Conservation (phyloP, 192 early-diverging fungal genomes). For the Coemansia sp. region DNA sequence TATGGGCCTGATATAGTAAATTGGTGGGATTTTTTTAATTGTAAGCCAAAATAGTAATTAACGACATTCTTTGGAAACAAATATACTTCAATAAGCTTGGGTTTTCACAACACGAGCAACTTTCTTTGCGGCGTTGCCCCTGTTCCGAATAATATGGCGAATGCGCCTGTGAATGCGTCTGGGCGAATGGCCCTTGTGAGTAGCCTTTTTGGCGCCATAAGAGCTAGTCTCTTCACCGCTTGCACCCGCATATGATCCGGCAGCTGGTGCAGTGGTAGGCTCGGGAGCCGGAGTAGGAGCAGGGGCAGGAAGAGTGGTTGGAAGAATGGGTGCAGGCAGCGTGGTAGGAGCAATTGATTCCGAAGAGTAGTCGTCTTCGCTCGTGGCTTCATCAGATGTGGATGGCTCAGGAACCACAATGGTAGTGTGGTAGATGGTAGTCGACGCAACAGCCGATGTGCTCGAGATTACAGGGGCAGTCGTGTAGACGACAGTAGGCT, state of each 20-base stretch:
- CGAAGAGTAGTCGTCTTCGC: not conserved
- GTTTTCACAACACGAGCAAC: not conserved
- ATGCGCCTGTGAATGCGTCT: slow-evolving; percentile 20
- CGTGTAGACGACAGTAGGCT: not conserved
- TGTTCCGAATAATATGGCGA: slow-evolving; percentile 9
- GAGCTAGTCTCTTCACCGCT: no score
- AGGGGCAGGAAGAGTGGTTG: no score
- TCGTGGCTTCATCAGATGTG: not conserved
- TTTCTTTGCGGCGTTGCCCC: not conserved
- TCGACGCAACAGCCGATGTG: not conserved
- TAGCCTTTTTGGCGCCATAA: not conserved
- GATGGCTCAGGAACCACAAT: not conserved
- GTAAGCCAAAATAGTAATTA: no score
- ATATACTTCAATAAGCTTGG: not conserved
- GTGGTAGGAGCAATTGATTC: not conserved
- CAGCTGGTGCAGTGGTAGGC: not conserved
- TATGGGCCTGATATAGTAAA: no score
- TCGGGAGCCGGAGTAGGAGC: no score
- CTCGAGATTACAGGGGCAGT: slow-evolving; percentile 1
- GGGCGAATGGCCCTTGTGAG: slow-evolving; percentile 1
- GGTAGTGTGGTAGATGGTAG: not conserved
- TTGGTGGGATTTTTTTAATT: no score
- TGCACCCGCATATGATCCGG: not conserved
- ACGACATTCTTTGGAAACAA: not conserved
- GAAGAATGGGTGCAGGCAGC: no score